These are phyloP conservation scores for Xylaria flabelliformis DNA, from an alignment of 495 filamentous ascomycete genomes.

Conservation along the genomic window DNA sequence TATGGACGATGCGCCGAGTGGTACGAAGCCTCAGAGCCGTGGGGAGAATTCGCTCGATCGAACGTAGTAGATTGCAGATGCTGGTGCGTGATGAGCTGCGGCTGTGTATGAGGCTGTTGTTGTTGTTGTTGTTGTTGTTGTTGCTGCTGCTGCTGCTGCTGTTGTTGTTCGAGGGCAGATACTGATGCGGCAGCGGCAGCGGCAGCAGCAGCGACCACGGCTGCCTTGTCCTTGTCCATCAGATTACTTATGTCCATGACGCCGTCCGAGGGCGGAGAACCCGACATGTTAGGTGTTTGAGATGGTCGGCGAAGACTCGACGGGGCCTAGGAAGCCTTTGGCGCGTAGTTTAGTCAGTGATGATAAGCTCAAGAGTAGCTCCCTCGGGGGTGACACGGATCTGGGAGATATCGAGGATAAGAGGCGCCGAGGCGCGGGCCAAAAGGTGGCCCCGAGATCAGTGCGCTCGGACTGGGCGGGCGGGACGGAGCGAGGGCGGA, in stretches of 20 bases:
- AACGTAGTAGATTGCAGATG: constrained; percentile 63
- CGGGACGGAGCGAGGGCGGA: background rate
- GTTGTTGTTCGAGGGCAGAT: constrained; percentile 58
- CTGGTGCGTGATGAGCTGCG: constrained; percentile 63
- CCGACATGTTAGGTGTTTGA: constrained; percentile 33
- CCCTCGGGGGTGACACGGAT: background rate
- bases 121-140: background rate
- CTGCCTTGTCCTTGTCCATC: constrained; percentile 67
- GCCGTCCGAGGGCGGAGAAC: constrained; percentile 39
- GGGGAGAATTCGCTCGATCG: constrained; percentile 73
- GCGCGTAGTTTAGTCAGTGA: constrained; percentile 20
- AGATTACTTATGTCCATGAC: constrained; percentile 76
- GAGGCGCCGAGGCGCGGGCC: constrained; percentile 20
- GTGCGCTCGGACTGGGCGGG: constrained; percentile 5
- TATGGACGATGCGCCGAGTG: constrained; percentile 54
- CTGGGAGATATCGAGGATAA: background rate
- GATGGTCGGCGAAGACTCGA: background rate
- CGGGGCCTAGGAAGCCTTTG: constrained; percentile 6
- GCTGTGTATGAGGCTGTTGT: constrained; percentile 31
- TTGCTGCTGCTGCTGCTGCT: background rate
- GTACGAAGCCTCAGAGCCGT: constrained; percentile 70
- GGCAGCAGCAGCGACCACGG: constrained; percentile 57
- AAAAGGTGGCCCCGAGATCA: constrained; percentile 6
- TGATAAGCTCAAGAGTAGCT: constrained; percentile 4
- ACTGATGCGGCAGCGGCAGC: constrained; percentile 57